Percentiles rank a stretch among this genome's conserved stretches.
Evolutionary conservation across 1,284 basidiomycete genomes (phyloP).

Genomic region (Pisolithus thermaeus): DNA sequence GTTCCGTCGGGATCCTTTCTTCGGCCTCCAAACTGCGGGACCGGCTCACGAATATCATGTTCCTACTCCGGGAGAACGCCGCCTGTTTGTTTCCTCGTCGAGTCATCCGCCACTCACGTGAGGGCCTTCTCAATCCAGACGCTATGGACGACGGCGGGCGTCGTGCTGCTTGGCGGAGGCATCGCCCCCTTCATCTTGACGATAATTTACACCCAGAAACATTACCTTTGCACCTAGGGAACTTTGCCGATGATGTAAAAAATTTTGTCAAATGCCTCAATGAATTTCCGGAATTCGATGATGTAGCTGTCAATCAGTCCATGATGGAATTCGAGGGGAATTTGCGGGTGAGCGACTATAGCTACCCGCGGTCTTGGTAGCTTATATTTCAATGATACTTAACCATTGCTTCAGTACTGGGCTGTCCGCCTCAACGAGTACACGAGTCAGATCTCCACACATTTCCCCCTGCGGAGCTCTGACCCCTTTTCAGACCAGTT

Average conservation of each 20-base stretch:
- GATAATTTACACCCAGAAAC: constrained; percentile 29
- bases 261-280: constrained; percentile 49
- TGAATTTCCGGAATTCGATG: constrained; percentile 52
- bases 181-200: constrained; percentile 23
- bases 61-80: constrained; percentile 30
- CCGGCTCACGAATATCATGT: constrained; percentile 31
- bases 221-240: constrained; percentile 33
- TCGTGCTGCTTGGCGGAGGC: constrained; percentile 26
- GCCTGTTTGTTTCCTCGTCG: constrained; percentile 29
- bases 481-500: constrained; percentile 49
- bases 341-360: constrained; percentile 42
- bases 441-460: too few species aligned
- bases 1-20: constrained; percentile 30
- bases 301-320: constrained; percentile 50
- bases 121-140: constrained; percentile 30
- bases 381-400: too few species aligned
- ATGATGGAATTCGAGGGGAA: constrained; percentile 47
- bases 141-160: constrained; percentile 29
- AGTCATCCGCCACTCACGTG: constrained; percentile 27
- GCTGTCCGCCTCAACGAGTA: constrained; percentile 28
- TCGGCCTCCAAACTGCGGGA: constrained; percentile 31
- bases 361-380: too few species aligned
- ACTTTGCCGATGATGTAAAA: constrained; percentile 43
- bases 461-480: too few species aligned
- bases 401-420: constrained; percentile 32